Percentiles rank a stretch among this genome's conserved stretches.
Conservation (phyloP, 768 basidiomycete species). For the Suillus weaverae region DNA sequence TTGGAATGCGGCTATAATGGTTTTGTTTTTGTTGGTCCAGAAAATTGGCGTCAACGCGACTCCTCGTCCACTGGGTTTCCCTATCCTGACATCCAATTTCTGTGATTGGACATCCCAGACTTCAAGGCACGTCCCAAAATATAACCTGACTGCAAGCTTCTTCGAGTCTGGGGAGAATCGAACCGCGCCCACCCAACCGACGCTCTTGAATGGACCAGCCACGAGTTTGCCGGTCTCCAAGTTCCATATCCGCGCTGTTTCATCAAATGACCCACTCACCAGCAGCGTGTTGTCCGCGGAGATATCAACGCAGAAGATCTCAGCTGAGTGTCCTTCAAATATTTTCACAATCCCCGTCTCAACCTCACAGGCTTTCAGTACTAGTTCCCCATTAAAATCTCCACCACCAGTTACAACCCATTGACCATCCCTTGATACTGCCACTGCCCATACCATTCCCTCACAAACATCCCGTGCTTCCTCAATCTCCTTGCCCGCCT, state of each 20-base stretch:
- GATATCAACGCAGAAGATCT: background rate
- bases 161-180: background rate
- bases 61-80: background rate
- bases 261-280: background rate
- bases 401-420: background rate
- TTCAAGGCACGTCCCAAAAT: background rate
- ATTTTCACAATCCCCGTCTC: background rate
- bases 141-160: background rate
- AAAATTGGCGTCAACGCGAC: too few relatives aligned
- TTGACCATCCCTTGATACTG: background rate
- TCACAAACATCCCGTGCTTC: background rate
- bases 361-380: background rate
- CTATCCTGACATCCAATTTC: background rate
- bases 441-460: background rate
- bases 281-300: background rate
- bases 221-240: background rate
- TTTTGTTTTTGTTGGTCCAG: too few relatives aligned
- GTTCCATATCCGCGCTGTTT: background rate
- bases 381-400: too few relatives aligned
- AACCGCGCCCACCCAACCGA: background rate
- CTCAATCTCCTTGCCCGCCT: background rate
- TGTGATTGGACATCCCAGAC: background rate
- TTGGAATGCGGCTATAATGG: too few relatives aligned
- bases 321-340: background rate
- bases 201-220: background rate